Evolutionary conservation across 2,329 filamentous ascomycete species (phyloP), one percentile per base, ranked within the genome.

Genomic region (Epichloe sp.): DNA sequence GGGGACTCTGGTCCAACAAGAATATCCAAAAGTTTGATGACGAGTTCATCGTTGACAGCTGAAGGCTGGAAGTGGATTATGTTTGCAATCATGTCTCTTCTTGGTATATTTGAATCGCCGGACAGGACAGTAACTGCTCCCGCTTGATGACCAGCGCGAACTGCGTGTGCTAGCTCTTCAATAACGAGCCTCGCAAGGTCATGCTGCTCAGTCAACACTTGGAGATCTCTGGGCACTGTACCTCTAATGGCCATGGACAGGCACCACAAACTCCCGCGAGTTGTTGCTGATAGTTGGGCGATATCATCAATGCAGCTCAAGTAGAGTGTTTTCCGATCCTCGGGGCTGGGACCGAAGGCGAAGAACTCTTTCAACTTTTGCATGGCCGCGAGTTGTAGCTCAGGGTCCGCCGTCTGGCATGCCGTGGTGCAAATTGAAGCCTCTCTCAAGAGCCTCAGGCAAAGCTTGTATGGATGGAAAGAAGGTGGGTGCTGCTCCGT

Each of bases 181-280:
- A 88, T 70, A 12, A 87, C 64, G 4, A 88, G 68, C 48, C 68
- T 68, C 1, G 80, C 76, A 46, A 88, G 65, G 54, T 80, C 74
- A 60, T 83, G 77, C n/a, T 83, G 74, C 6, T 72, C 66, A 8
- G 78, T 75, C 47, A 88, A 66, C n/a, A 69, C 65, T 31, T 71
- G 72, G 21, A 88, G 64, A 53, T 85, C 80, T 7, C 67, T 68
- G 3, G 59, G 59, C 38, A 76, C 60, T 38, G 74, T 66, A 19
- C 66, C 67, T 8, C 70, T 68, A n/a, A 77, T 68, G 17, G 79
- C 62, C 44, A 73, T 67, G 48, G 63, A 69, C 45, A 88, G 69
- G 15, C 82, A 82, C 60, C 81, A 84, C 19, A 90, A 75, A 57
- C 86, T 93, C 1, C 88, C 88, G 6, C 86, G 76, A 1, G 83